Conservation (phyloP, 331 rosid species). For the Malus hybrid region DNA sequence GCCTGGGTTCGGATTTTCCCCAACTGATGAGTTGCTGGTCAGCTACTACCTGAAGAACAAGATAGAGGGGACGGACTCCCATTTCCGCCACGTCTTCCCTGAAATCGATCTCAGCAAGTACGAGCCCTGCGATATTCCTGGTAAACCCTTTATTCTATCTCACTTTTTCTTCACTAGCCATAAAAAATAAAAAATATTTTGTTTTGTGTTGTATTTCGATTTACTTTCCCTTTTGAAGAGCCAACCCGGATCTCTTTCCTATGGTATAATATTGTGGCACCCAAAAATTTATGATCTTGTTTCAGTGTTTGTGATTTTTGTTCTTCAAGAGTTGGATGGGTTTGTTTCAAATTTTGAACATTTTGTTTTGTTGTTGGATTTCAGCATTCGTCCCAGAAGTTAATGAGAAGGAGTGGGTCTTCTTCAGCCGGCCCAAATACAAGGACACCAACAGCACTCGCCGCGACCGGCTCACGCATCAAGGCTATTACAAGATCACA, state of each 20-base stretch:
- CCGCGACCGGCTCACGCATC: slow-evolving; percentile 25
- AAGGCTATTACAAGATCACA: slow-evolving; percentile 50
- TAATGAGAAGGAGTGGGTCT: no score
- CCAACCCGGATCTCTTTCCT: no score
- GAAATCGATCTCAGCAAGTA: slow-evolving; percentile 34
- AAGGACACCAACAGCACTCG: slow-evolving; percentile 26
- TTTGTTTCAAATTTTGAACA: background rate
- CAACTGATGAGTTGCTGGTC: slow-evolving; percentile 44
- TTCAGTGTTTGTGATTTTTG: no score
- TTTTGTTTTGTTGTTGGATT: no score
- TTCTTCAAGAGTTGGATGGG: background rate
- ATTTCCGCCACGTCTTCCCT: slow-evolving; percentile 5
- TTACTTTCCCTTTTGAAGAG: no score
- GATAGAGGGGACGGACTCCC: background rate
- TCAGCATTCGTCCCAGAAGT: no score
- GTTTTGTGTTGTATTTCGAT: no score
- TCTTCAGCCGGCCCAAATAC: background rate
- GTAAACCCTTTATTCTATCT: slow-evolving; percentile 11
- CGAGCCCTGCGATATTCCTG: slow-evolving; percentile 39
- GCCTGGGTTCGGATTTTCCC: slow-evolving; percentile 42
- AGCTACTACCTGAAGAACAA: slow-evolving; percentile 31
- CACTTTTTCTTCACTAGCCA: background rate
- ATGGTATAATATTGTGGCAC: background rate
- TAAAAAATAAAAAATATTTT: no score
- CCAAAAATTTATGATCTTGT: background rate